These are phyloP conservation scores for Cytospora chrysosperma DNA, from an alignment of 2,329 filamentous ascomycete species.

Conservation along the genomic window DNA sequence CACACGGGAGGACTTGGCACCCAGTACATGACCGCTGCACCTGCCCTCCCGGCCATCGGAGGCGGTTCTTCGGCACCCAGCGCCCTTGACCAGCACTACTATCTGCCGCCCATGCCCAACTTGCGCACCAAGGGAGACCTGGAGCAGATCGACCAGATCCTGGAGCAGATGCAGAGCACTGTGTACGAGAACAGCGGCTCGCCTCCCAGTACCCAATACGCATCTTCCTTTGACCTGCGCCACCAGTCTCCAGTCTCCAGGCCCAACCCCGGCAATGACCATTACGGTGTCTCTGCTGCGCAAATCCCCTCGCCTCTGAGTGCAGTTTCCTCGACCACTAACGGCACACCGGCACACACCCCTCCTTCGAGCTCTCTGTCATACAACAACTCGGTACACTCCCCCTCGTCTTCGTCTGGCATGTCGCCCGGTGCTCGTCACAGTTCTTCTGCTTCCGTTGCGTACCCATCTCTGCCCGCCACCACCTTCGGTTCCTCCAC, in stretches of 20 bases:
- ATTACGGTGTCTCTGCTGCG: constrained; percentile 46
- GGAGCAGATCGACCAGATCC: constrained; percentile 88
- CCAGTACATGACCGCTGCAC: constrained; percentile 52
- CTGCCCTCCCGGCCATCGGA: constrained; percentile 55
- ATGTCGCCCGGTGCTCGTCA: constrained; percentile 67
- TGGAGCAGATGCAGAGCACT: constrained; percentile 93
- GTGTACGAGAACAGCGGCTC: constrained; percentile 91
- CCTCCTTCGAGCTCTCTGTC: constrained; percentile 74
- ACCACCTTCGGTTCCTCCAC: constrained; percentile 67
- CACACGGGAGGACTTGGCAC: constrained; percentile 52
- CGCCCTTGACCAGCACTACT: constrained; percentile 75
- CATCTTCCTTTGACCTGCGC: constrained; percentile 61
- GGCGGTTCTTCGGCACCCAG: constrained; percentile 53
- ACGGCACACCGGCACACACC: constrained; percentile 72
- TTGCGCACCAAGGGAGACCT: constrained; percentile 92
- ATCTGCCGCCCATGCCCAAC: constrained; percentile 81
- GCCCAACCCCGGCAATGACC: constrained; percentile 30
- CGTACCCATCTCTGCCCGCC: constrained; percentile 74
- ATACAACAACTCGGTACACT: constrained; percentile 76
- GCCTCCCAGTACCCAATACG: constrained; percentile 75
- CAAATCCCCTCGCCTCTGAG: constrained; percentile 60
- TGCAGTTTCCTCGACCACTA: constrained; percentile 53
- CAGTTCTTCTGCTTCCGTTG: constrained; percentile 57
- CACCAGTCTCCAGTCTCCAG: constrained; percentile 38
- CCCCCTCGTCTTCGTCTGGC: constrained; percentile 68